These are phyloP conservation scores for Kazachstania bromeliacearum DNA, from an alignment of 805 yeast species.

Conservation along the genomic window DNA sequence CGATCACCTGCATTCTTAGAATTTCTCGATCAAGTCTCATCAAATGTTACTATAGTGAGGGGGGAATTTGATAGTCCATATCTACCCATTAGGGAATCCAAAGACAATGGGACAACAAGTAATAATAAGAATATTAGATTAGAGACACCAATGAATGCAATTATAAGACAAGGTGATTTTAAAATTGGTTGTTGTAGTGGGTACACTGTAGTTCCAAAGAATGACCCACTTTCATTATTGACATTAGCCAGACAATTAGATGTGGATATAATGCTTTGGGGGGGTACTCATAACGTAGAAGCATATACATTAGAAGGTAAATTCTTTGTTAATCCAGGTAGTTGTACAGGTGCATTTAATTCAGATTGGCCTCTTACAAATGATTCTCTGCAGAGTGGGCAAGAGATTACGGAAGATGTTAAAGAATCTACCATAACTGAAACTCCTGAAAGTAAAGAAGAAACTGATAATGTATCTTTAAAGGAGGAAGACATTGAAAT, in stretches of 20 bases:
- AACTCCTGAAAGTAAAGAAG: conserved; percentile 3
- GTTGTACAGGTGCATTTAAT: conserved; percentile 85
- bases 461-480: conserved; percentile 4
- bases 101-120: conserved; percentile 43
- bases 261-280: conserved; percentile 85
- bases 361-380: conserved; percentile 45
- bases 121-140: conserved; percentile 41
- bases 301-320: conserved; percentile 89
- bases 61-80: conserved; percentile 68
- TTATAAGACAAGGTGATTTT: conserved; percentile 59
- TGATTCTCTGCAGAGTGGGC: conserved; percentile 3
- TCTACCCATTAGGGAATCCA: conserved; percentile 10
- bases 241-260: conserved; percentile 83
- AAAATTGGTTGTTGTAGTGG: conserved; percentile 83
- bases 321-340: conserved; percentile 93
- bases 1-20: conserved; percentile 53
- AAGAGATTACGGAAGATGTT: conserved; percentile 1
- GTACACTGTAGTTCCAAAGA: conserved; percentile 70
- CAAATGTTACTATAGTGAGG: conserved; percentile 63
- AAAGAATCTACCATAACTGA: conserved; percentile 3
- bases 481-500: conserved; percentile 16
- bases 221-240: conserved; percentile 76
- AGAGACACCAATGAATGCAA: conserved; percentile 49
- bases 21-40: conserved; percentile 58
- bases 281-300: conserved; percentile 87